Evolutionary conservation across 208 protist species (phyloP).

Genomic region (Trypanosoma rangeli): DNA sequence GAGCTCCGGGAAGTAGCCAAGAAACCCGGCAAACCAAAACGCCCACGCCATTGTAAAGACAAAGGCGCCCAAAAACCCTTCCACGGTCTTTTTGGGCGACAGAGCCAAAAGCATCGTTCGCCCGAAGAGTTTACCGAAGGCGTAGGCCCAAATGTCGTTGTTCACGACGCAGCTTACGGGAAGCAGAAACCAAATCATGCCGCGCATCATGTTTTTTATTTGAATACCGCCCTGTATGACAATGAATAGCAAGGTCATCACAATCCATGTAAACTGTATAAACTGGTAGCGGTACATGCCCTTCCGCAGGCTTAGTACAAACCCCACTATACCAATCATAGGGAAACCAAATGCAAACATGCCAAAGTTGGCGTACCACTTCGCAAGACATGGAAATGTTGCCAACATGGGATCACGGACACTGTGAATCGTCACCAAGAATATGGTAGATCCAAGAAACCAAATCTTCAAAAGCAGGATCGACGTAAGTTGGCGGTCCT

Average conservation of each 20-base stretch:
- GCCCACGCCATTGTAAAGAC: constrained; percentile 90
- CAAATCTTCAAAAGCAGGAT: constrained; percentile 80
- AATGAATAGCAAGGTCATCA: constrained; percentile 84
- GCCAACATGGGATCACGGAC: constrained; percentile 58
- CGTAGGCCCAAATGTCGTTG: constrained; percentile 93
- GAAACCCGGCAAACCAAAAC: constrained; percentile 91
- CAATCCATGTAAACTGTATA: constrained; percentile 87
- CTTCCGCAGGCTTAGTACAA: constrained; percentile 83
- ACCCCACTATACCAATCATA: constrained; percentile 83
- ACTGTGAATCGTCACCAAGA: constrained; percentile 41
- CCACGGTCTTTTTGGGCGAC: constrained; percentile 92
- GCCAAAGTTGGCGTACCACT: constrained; percentile 50
- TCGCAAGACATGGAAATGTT: constrained; percentile 52
- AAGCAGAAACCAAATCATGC: constrained; percentile 93
- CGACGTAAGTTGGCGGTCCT: constrained; percentile 76
- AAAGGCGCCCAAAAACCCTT: constrained; percentile 90
- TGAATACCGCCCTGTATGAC: constrained; percentile 60
- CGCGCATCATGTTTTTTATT: constrained; percentile 84
- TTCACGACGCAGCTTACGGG: constrained; percentile 87
- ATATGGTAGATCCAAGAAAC: constrained; percentile 58
- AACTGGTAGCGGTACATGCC: constrained; percentile 93
- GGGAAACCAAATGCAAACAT: constrained; percentile 65
- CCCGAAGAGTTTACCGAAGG: constrained; percentile 91
- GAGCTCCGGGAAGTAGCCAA: constrained; percentile 84
- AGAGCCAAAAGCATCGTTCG: constrained; percentile 76